These are phyloP conservation scores for Mangifera indica DNA, from an alignment of 345 rosid genomes.

Conservation along the genomic window DNA sequence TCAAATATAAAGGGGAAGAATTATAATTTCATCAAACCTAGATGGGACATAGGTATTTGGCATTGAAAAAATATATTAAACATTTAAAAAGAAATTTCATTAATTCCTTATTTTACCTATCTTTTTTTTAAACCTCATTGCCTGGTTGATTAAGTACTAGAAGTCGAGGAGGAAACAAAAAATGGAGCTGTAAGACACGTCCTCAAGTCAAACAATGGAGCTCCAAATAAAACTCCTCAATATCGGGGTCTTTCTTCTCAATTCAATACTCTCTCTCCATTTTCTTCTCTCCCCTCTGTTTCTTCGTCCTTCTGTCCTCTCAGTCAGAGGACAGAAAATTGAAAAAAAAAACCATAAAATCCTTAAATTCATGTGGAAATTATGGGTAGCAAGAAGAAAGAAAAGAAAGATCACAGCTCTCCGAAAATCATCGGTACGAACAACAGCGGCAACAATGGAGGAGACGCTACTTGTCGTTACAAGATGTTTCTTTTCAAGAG, in stretches of 20 bases:
- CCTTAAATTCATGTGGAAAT: too few relatives aligned
- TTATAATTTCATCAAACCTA: too few relatives aligned
- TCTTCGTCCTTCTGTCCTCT: slow-evolving; percentile 1
- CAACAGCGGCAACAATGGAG: slow-evolving; percentile 20
- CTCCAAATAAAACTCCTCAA: slow-evolving; percentile 47
- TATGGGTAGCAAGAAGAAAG: slow-evolving; percentile 3
- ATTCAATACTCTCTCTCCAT: not conserved
- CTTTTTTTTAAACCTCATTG: too few relatives aligned
- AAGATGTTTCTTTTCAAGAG: slow-evolving; percentile 76
- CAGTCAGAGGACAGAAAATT: not conserved
- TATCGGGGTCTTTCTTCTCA: slow-evolving; percentile 17
- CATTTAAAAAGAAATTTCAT: too few relatives aligned
- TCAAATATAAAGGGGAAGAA: too few relatives aligned
- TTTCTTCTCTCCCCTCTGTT: not conserved
- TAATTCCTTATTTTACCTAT: too few relatives aligned
- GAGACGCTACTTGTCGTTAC: slow-evolving; percentile 40
- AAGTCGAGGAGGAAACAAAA: too few relatives aligned
- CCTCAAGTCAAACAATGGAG: slow-evolving; percentile 28
- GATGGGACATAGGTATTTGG: too few relatives aligned
- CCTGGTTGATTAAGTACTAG: too few relatives aligned
- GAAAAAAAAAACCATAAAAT: too few relatives aligned
- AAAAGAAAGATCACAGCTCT: slow-evolving; percentile 29
- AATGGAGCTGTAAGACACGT: too few relatives aligned
- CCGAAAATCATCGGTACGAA: not conserved
- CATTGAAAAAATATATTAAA: too few relatives aligned